Evolutionary conservation across 2,329 filamentous ascomycete genomes (phyloP).

Genomic region (Fusarium sp.): DNA sequence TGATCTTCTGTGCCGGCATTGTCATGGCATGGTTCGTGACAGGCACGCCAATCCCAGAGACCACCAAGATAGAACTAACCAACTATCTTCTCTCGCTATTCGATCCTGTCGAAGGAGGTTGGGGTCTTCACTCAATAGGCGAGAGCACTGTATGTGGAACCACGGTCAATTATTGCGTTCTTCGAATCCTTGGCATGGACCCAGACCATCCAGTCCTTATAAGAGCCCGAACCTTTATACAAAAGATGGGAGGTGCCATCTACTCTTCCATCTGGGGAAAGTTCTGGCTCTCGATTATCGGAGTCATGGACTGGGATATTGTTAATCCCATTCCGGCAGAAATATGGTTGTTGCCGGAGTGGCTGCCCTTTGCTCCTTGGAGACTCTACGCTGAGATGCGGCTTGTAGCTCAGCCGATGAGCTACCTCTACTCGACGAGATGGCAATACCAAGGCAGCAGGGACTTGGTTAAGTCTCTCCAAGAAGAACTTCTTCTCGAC

Average conservation of each 20-base stretch:
- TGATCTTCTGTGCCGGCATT: conserved; percentile 90
- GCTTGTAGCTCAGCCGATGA: conserved; percentile 13
- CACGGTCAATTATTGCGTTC: conserved; percentile 83
- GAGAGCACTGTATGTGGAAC: conserved; percentile 93
- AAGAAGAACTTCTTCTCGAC: conserved; percentile 84
- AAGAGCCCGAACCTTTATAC: conserved; percentile 82
- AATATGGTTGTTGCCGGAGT: conserved; percentile 90
- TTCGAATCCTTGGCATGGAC: conserved; percentile 84
- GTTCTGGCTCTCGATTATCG: conserved; percentile 88
- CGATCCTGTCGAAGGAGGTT: conserved; percentile 87
- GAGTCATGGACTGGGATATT: conserved; percentile 87
- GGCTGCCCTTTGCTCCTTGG: conserved; percentile 89
- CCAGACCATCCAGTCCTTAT: conserved; percentile 85
- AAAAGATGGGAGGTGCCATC: conserved; percentile 85
- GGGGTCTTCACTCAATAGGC: conserved; percentile 94
- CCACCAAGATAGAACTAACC: conserved; percentile 88
- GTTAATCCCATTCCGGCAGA: conserved; percentile 95
- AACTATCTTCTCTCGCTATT: conserved; percentile 90
- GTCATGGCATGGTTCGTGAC: conserved; percentile 90
- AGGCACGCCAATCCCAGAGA: conserved; percentile 82
- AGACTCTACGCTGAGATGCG: conserved; percentile 98
- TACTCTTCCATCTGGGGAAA: conserved; percentile 95
- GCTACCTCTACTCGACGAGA: conserved; percentile 84
- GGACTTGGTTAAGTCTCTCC: conserved; percentile 76
- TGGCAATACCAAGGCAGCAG: conserved; percentile 75